These are phyloP conservation scores for Tarenaya hassleriana DNA, from an alignment of 345 rosid genomes.

Conservation along the genomic window DNA sequence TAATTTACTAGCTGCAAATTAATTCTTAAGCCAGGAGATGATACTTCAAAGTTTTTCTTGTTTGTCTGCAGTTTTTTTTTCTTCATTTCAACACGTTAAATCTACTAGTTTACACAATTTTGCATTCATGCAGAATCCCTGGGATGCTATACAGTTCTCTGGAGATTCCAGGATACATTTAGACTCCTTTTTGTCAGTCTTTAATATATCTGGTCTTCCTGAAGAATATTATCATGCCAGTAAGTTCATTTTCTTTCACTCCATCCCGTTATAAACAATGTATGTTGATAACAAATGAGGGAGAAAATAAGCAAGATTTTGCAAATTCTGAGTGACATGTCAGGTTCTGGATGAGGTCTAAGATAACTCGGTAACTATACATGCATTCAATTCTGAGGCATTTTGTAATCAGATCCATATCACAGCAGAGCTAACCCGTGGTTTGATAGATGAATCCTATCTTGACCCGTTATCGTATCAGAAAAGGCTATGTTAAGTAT, in stretches of 20 bases:
- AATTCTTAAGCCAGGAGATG: slow-evolving; percentile 4
- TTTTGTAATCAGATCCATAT: too few relatives aligned
- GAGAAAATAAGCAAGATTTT: background rate
- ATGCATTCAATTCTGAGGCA: too few relatives aligned
- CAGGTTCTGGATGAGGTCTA: too few relatives aligned
- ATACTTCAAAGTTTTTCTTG: background rate
- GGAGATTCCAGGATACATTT: slow-evolving; percentile 71
- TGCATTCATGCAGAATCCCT: slow-evolving; percentile 68
- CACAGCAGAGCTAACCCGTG: too few relatives aligned
- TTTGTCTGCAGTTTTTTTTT: background rate
- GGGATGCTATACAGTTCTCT: slow-evolving; percentile 74
- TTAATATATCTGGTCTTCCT: slow-evolving; percentile 75
- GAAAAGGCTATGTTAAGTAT: too few relatives aligned
- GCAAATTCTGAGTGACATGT: background rate
- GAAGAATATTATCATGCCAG: slow-evolving; percentile 76
- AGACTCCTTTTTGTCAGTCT: slow-evolving; percentile 75
- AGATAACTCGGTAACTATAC: too few relatives aligned
- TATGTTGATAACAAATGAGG: background rate
- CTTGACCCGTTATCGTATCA: too few relatives aligned
- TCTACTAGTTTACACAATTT: background rate
- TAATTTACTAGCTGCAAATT: slow-evolving; percentile 25
- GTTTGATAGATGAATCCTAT: too few relatives aligned
- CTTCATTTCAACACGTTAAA: background rate
- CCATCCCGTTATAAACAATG: too few relatives aligned
- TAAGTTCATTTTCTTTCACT: slow-evolving; percentile 24